Evolutionary conservation across 2,329 filamentous ascomycete species (phyloP).

Genomic region (Fusarium succisae): DNA sequence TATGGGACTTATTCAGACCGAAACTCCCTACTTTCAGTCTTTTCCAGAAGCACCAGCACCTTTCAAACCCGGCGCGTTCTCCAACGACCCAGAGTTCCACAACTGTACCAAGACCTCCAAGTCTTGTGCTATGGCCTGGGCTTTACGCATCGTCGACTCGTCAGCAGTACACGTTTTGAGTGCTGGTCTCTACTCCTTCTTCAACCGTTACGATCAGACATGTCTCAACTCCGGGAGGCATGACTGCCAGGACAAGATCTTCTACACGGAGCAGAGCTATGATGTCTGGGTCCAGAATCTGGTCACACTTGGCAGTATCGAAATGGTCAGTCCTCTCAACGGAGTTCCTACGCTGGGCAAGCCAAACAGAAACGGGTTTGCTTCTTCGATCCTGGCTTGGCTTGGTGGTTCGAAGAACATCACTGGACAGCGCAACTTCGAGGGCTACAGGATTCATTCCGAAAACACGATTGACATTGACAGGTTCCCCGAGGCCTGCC

Average conservation of each 20-base stretch:
- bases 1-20: constrained; percentile 59
- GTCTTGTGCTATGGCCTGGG: constrained; percentile 40
- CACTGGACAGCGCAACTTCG: constrained; percentile 19
- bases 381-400: constrained; percentile 32
- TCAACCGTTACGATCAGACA: constrained; percentile 37
- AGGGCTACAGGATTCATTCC: constrained; percentile 15
- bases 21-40: constrained; percentile 38
- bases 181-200: constrained; percentile 45
- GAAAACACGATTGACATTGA: neutral
- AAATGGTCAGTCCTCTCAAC: constrained; percentile 29
- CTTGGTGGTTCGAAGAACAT: constrained; percentile 14
- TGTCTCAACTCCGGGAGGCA: constrained; percentile 24
- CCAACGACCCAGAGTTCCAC: constrained; percentile 7
- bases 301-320: constrained; percentile 19
- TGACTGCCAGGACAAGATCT: constrained; percentile 35
- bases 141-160: constrained; percentile 33
- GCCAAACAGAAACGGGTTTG: constrained; percentile 29
- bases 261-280: constrained; percentile 30
- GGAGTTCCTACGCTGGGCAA: constrained; percentile 5
- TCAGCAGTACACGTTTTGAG: constrained; percentile 37
- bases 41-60: constrained; percentile 17
- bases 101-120: neutral
- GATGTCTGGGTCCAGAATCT: constrained; percentile 42
- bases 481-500: neutral
- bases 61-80: constrained; percentile 14